Base-by-base conservation (phyloP, 1,139 yeast genomes). In the Sugiyamaella novakii region DNA sequence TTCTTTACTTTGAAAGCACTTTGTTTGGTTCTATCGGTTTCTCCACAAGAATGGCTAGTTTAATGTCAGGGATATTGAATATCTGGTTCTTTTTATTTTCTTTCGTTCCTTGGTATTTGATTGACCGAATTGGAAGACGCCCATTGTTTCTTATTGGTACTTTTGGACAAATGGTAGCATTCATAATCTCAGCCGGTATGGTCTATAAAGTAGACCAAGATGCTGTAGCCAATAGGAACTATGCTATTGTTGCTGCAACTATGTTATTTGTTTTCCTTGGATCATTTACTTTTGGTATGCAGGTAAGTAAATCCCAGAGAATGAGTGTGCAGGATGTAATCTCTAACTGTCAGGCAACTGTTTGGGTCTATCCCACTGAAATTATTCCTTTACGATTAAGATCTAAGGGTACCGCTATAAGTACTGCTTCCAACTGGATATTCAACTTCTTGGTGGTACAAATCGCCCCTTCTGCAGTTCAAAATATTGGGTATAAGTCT, bases 11-110 rank as follows among this genome's bases (percentile, higher is more conserved):
- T 55, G 63, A 80, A 5, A 55, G 59, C 22, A 53, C 75, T 4
- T 71, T 77, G 56, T 77, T 74, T 42, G 63, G 75, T 61, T 65
- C 71, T 47, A 57, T 77, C 49, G 76, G 74, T 2, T 73, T 78
- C 75, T 55, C 68, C 73, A 59, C 73, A 70, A 37, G 74, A 79
- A 73, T 81, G 3, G 73, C 80, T 0, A 68, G 80, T 38, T 68
- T 77, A 35, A 76, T 83, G 25, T 79, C 84, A 2, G 84, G 84
- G 44, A 70, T 79, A 41, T 79, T 79, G 61, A 81, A 84, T 31
- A 65, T 78, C 8, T 55, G 55, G 46, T 57, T 58, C 47, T 59
- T 59, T 31, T 52, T 50, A n/a, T 54, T 58, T 12, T 57, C 60
- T 1, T 49, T 57, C 36, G 59, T 59, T 19, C 60, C 77, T 10